Evolutionary conservation across 2,329 filamentous ascomycete species (phyloP), one percentile per base, ranked within the genome.

Genomic region (Talaromyces piceae): DNA sequence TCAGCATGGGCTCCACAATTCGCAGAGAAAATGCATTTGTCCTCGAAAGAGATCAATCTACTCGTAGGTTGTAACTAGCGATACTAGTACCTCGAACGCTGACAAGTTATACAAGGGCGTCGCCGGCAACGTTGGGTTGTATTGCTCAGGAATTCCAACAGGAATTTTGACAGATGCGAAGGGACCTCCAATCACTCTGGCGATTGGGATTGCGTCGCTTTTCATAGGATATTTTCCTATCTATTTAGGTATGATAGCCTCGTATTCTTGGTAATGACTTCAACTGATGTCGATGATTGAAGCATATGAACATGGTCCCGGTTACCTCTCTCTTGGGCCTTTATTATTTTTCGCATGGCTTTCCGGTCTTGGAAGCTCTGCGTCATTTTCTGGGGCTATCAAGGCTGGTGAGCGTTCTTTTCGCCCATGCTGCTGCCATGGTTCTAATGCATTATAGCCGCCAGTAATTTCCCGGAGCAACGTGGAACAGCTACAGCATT

Each of bases 1-100:
- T 96, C 90, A 50, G 91, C 91, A 70, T 98, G 93, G 91, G 90
- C 88, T 12, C 93, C 93, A 18, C 91, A 96, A 71, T 96, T 96
- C 65, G 90, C 91, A 46, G 84, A 94, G 63, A 84, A 81, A 60
- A 77, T 98, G 61, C 83, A 86, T 65, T 81, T 97, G 55, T 90
- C 90, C 12, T 86, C 93, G n/a, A 97, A 91, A 2, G 79, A 96
- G 68, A 90, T 83, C 70, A 97, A 98, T 70, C 71, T 97, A 58
- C 91, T 98, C 64, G 91, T 85, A 75, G 66, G 80, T 63, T 37
- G 23, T 12, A 11, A 20, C 47, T n/a, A 13, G 33, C 20, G n/a
- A 18, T 30, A 16, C 41, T 28, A 41, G 20, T 20, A 26, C 20
- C 16, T 18, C 46, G 47, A 49, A 43, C 16, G 33, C 33, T 37